phyloP scores from a whole-genome alignment of 2,329 filamentous ascomycete genomes.

The Aureobasidium lini region DNA sequence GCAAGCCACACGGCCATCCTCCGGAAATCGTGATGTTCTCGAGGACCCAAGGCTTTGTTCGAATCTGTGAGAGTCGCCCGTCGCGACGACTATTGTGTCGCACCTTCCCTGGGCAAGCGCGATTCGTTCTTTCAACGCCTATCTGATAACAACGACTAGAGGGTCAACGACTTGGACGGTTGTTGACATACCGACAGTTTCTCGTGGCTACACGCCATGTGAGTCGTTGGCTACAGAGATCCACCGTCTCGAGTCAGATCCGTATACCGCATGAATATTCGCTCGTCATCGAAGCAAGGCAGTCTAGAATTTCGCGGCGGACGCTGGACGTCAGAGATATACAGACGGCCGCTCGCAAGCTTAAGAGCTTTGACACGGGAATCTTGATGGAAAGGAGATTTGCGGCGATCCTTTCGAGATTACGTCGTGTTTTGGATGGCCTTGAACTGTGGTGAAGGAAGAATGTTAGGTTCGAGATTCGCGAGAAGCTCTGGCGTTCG shows the following conservation, averaged over 20 bases:
- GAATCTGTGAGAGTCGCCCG: neutral
- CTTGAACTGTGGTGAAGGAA: neutral
- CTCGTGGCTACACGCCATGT: neutral
- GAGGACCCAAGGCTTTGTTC: neutral
- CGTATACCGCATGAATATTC: neutral
- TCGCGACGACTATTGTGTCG: neutral
- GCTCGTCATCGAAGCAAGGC: neutral
- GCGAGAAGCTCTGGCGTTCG: neutral
- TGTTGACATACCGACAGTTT: neutral
- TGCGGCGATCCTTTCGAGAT: conserved; percentile 2
- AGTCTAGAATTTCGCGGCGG: neutral
- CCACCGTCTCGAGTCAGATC: neutral
- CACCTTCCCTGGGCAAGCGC: neutral
- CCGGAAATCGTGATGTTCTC: neutral
- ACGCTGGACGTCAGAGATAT: neutral
- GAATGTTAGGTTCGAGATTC: neutral
- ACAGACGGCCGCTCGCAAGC: neutral
- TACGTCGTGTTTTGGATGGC: neutral
- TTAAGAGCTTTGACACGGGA: neutral
- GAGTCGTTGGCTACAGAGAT: neutral
- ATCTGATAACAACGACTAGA: neutral
- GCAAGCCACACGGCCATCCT: too few relatives aligned
- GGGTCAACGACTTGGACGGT: neutral
- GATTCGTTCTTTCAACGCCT: neutral
- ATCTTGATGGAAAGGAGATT: neutral